Evolutionary conservation across 2,329 filamentous ascomycete species (phyloP).

Genomic region (Verticillium alfalfae): DNA sequence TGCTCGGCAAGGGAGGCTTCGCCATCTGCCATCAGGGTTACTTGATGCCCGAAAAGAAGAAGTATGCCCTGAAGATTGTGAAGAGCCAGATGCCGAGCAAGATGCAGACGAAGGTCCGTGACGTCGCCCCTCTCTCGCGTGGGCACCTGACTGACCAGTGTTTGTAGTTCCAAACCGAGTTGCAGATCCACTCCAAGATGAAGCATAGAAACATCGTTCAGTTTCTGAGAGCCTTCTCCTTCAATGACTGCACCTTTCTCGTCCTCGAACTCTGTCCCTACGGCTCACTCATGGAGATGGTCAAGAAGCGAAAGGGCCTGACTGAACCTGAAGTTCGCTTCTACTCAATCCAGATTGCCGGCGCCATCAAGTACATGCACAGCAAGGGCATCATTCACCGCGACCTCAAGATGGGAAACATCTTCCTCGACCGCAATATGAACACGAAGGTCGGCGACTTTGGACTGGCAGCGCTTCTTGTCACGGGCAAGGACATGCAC

Average conservation of each 20-base stretch:
- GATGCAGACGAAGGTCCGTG: constrained; percentile 72
- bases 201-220: constrained; percentile 92
- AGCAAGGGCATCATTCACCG: constrained; percentile 92
- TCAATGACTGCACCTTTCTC: constrained; percentile 83
- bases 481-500: constrained; percentile 86
- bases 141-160: constrained; percentile 1
- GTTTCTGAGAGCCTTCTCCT: constrained; percentile 91
- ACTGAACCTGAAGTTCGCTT: constrained; percentile 92
- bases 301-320: constrained; percentile 83
- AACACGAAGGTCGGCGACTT: constrained; percentile 98
- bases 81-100: constrained; percentile 77
- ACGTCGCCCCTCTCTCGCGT: neutral
- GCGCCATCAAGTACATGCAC: constrained; percentile 97
- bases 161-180: constrained; percentile 65
- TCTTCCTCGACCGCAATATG: constrained; percentile 92
- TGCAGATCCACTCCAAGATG: constrained; percentile 98
- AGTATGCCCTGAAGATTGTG: constrained; percentile 76
- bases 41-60: constrained; percentile 58
- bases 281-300: constrained; percentile 95
- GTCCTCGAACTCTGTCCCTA: constrained; percentile 93
- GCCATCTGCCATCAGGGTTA: constrained; percentile 75
- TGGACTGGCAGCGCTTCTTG: constrained; percentile 83
- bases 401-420: constrained; percentile 96
- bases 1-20: constrained; percentile 77
- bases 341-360: constrained; percentile 90